These are phyloP conservation scores for Spathaspora gorwiae DNA, from an alignment of 805 yeast genomes.

Conservation along the genomic window DNA sequence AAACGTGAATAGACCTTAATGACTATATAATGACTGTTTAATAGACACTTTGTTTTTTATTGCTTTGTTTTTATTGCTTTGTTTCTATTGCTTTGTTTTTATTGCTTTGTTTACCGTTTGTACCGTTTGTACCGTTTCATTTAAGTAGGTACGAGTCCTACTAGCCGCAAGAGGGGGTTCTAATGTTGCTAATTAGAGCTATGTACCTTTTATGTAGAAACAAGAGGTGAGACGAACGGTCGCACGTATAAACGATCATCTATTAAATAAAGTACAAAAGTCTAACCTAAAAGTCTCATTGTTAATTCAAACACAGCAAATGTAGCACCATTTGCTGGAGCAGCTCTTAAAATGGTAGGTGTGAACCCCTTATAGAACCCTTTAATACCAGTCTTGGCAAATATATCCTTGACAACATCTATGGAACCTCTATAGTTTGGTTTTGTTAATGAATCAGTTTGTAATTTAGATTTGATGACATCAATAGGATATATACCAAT, in stretches of 20 bases:
- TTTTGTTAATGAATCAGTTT: conserved; percentile 52
- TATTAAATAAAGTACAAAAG: too few relatives aligned
- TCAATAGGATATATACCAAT: conserved; percentile 80
- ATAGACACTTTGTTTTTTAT: too few relatives aligned
- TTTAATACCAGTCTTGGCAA: conserved; percentile 54
- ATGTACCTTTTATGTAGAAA: too few relatives aligned
- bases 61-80: too few relatives aligned
- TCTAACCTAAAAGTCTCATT: conserved; percentile 54
- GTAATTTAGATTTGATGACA: conserved; percentile 85
- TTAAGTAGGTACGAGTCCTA: too few relatives aligned
- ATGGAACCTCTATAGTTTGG: conserved; percentile 57
- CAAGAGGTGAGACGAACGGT: too few relatives aligned
- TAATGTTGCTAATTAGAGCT: too few relatives aligned
- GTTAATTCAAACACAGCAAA: conserved; percentile 90
- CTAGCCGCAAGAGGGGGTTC: too few relatives aligned
- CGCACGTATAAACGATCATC: too few relatives aligned
- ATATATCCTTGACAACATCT: conserved; percentile 56
- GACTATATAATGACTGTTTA: background rate
- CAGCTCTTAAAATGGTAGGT: conserved; percentile 93
- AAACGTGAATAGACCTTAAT: conserved; percentile 5
- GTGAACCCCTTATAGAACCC: conserved; percentile 89
- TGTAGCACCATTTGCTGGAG: conserved; percentile 97
- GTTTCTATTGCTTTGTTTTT: too few relatives aligned
- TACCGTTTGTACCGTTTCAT: too few relatives aligned
- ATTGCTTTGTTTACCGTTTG: too few relatives aligned